Evolutionary conservation across 1,284 basidiomycete genomes (phyloP), one percentile per base, ranked within the genome.

Genomic region (Cryptococcus sp.): DNA sequence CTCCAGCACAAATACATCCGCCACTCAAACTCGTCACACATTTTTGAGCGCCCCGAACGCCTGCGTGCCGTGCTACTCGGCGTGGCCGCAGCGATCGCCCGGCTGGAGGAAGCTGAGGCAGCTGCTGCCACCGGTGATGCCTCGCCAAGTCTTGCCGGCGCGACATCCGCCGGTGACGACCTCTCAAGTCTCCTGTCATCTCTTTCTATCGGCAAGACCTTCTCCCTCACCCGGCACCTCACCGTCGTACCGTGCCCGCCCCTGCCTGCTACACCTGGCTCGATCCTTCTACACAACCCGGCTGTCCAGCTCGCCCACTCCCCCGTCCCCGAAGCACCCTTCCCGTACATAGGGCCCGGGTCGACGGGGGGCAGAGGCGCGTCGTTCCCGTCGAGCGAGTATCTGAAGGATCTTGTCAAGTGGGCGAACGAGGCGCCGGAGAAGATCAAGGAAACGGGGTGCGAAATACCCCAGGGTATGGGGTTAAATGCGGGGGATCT

Each of bases 21-120:
- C 16, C 85, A 85, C 13, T 78, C 82, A 53, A 85, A 90, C 66
- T 80, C 81, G 1, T 88, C 87, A 0, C 79, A 81, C 53, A 86
- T 94, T 56, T 84, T 92, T 20, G 92, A 96, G 71, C 82, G 89
- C n/a, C 92, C 91, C 0, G 88, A 94, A 73, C 84, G 92, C n/a
- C 77, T 96, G 15, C 82, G 86, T 46, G 91, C 91, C 0, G 84
- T 94, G 46, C 84, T 86, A 57, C 68, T 88, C 8, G 92, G 92
- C 1, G 80, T 94, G 5, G 82, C 89, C 1, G 87, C 87, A 3
- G 88, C 87, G 0, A 80, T 88, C 24, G 82, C 90, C 13, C 82
- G 86, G 39, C 77, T 93, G 5, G 87, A 89, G 65, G 80, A 81
- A 52, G 63, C 51, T 39, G 67, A 64, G 40, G 56, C 37, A 4